phyloP scores from a whole-genome alignment of 345 rosid species.

The Moricandia arvensis region DNA sequence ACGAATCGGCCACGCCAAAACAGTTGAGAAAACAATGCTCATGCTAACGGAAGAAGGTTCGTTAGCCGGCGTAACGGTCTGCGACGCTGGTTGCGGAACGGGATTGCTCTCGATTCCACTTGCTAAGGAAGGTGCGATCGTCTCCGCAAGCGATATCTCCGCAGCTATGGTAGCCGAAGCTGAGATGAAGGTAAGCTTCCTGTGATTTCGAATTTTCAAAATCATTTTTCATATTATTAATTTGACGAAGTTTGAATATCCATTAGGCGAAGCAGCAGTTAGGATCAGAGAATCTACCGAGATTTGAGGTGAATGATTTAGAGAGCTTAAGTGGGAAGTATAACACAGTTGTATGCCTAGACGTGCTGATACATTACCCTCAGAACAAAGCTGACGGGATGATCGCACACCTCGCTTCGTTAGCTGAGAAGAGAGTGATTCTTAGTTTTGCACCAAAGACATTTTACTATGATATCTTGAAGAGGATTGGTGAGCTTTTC shows the following conservation, averaged over 20 bases:
- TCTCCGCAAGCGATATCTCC: constrained; percentile 85
- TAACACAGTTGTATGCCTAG: constrained; percentile 80
- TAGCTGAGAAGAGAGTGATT: constrained; percentile 73
- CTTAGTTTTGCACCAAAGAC: constrained; percentile 95
- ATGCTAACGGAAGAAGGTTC: constrained; percentile 79
- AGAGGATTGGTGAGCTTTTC: constrained; percentile 88
- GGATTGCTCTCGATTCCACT: constrained; percentile 76
- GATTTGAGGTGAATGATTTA: constrained; percentile 77
- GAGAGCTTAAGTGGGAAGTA: constrained; percentile 82
- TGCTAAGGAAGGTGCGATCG: constrained; percentile 84
- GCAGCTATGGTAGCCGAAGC: constrained; percentile 97
- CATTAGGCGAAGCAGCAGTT: constrained; percentile 75
- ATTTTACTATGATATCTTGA: constrained; percentile 69
- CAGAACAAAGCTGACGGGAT: constrained; percentile 91
- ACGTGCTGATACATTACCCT: constrained; percentile 91
- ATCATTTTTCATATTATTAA: too few species aligned
- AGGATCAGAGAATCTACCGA: constrained; percentile 45
- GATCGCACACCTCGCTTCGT: constrained; percentile 92
- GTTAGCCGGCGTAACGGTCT: constrained; percentile 69
- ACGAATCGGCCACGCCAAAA: constrained; percentile 77
- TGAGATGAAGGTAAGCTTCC: constrained; percentile 61
- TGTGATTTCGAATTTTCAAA: too few species aligned
- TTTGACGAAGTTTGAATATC: neutral
- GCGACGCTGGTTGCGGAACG: constrained; percentile 96
- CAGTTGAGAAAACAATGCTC: constrained; percentile 70